A percentile compares a stretch with the other conserved stretches of the same genome.
phyloP scores from a whole-genome alignment of 2,329 filamentous ascomycete genomes.

The Diaporthe aspalathi region DNA sequence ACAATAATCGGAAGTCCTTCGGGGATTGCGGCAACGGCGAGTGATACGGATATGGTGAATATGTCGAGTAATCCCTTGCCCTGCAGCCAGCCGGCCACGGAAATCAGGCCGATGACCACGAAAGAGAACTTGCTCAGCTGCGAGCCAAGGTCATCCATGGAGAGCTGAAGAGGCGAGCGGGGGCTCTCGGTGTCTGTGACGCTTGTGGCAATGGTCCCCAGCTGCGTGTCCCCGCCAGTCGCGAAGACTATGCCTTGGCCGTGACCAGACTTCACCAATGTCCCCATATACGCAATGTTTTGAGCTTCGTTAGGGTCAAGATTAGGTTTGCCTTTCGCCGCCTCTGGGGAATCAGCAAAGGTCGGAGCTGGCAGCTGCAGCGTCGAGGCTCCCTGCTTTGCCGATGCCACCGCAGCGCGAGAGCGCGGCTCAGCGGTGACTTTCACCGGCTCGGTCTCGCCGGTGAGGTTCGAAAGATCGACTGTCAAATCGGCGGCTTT shows the following conservation, averaged over 20 bases:
- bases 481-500: conserved; percentile 90
- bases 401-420: conserved; percentile 46
- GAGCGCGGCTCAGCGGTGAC: conserved; percentile 74
- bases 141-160: conserved; percentile 97
- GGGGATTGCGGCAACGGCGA: conserved; percentile 95
- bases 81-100: conserved; percentile 88
- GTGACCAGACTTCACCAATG: conserved; percentile 91
- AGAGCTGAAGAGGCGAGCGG: conserved; percentile 90
- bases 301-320: conserved; percentile 78
- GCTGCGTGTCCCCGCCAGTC: conserved; percentile 92
- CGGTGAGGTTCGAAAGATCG: conserved; percentile 95
- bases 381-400: conserved; percentile 41
- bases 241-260: conserved; percentile 98
- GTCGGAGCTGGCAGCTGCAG: conserved; percentile 51
- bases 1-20: conserved; percentile 98
- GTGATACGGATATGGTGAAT: conserved; percentile 96
- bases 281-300: conserved; percentile 99
- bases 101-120: conserved; percentile 91
- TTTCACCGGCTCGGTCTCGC: conserved; percentile 92
- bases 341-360: conserved; percentile 51
- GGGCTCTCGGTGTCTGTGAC: conserved; percentile 96
- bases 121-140: conserved; percentile 98
- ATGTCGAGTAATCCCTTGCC: conserved; percentile 92
- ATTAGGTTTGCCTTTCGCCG: conserved; percentile 54
- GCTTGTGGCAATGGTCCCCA: conserved; percentile 94